Base-by-base conservation (phyloP, 202 grass and related monocot genomes). In the Saccharum hybrid region DNA sequence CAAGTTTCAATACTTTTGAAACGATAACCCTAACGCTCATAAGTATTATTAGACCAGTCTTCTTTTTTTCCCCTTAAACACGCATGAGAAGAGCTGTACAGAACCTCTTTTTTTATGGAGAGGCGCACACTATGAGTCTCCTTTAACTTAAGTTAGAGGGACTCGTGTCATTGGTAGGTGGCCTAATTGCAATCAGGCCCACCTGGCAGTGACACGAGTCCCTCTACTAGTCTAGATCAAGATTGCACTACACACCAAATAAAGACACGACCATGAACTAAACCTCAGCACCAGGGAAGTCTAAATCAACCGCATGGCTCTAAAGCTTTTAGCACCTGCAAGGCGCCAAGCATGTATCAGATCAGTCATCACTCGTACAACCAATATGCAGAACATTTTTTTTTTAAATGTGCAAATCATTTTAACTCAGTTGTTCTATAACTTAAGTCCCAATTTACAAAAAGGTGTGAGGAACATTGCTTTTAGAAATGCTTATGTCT, bases 1-100 rank as follows among this genome's bases (percentile, higher is more conserved):
- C 13, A 45, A 28, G 51, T 71, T 51, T 59, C 28, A 52, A 14
- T 54, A 16, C 18, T 75, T 88, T 10, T 68, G 52, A 39, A 74
- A 66, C 0, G 3, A 10, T 6, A 37, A 67, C 4, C 23, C 22
- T 39, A 72, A 60, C 9, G 14, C 62, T 69, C 21, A 11, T 63
- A 31, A 42, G 52, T 10, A 36, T 81, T 70, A 39, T 71, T 13
- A 10, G 31, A 11, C 31, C 16, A 73, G 8, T 52, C 71, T 4
- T 33, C 12, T 41, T 70, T 1, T 43, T 22, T 70, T 39, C 9
- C 7, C 40, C 10, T 15, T 7, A 11, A 46, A 16, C 40, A 28
- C 0, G 10, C 5, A 43, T 0, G 12, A 11, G 67, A 14, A 26
- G 10, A 45, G 68, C 21, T 43, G 40, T 67, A 66, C 10, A 70